Percentiles rank a stretch among this genome's conserved stretches.
Evolutionary conservation across 2,329 filamentous ascomycete genomes (phyloP).

Genomic region (Nigrospora oryzae): DNA sequence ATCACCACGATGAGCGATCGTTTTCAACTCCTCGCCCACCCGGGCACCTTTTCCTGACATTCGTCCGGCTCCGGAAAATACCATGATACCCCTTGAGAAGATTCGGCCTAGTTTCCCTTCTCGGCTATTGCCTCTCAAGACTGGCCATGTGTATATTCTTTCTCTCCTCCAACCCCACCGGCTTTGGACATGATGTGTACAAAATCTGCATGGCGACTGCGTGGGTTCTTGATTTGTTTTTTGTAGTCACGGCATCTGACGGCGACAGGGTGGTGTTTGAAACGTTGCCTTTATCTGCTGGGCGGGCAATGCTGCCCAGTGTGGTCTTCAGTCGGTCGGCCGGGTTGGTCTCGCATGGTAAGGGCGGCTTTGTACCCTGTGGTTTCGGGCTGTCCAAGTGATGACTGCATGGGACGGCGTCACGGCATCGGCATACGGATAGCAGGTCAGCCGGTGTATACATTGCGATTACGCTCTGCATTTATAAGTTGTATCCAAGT

Average conservation of each 20-base stretch:
- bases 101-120: background rate
- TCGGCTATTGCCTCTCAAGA: background rate
- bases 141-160: background rate
- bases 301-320: background rate
- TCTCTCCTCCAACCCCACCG: background rate
- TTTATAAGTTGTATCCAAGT: slow-evolving; percentile 1
- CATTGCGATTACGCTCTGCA: background rate
- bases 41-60: too few species aligned
- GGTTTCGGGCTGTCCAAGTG: too few species aligned
- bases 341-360: background rate
- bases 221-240: background rate
- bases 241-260: background rate
- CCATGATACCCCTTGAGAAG: background rate
- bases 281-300: background rate
- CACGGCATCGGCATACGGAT: too few species aligned
- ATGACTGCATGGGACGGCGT: too few species aligned
- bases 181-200: background rate
- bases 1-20: too few species aligned
- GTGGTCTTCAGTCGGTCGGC: background rate
- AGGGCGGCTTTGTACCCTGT: background rate
- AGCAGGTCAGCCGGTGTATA: background rate
- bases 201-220: background rate
- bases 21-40: too few species aligned
- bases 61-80: too few species aligned
- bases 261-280: background rate